Evolutionary conservation across 2,329 filamentous ascomycete genomes (phyloP), one percentile per base, ranked within the genome.

Genomic region (Orbilia javanica): DNA sequence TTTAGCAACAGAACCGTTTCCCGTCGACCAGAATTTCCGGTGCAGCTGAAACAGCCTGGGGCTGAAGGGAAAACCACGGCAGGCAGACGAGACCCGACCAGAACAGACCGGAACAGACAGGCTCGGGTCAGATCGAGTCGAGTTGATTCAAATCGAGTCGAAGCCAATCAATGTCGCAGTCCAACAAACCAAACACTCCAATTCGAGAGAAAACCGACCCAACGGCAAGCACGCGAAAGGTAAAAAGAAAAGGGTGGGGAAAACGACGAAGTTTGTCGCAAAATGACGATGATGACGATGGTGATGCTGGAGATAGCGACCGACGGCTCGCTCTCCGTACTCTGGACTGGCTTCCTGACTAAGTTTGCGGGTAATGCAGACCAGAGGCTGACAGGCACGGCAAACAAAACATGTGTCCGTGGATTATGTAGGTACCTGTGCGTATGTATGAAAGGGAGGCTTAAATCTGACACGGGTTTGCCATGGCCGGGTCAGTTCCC

Each of bases 401-500:
- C 42, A 63, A 52, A 63, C 29, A 44, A 34, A 34, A 34, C 31
- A 34, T 34, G 31, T 34, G 10, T 34, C 10, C 31, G 4, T 4
- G 31, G 4, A 10, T 10, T 34, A 4, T 34, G 31, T 4, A 34
- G 4, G 11, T 39, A 13, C 2, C 7, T 39, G 11, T 10, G 3
- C 34, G n/a, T n/a, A 10, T 42, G 10, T 29, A 34, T 46, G 42
- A 48, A 22, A 63, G 63, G 65, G 66, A 77, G 73, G 73, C 71
- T 75, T 68, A 75, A 67, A 75, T 75, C 71, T 75, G 71, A 75
- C 70, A 34, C 70, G 63, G 71, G 50, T 53, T 66, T 42, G 34
- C 50, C 52, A 42, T 52, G 29, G 52, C 25, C 22, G 22, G 53
- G 29, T 34, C 39, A 57, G 31, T 27, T 34, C 48, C 65, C 65